Evolutionary conservation across 495 filamentous ascomycete species (phyloP).

Genomic region (Aspergillus steynii): DNA sequence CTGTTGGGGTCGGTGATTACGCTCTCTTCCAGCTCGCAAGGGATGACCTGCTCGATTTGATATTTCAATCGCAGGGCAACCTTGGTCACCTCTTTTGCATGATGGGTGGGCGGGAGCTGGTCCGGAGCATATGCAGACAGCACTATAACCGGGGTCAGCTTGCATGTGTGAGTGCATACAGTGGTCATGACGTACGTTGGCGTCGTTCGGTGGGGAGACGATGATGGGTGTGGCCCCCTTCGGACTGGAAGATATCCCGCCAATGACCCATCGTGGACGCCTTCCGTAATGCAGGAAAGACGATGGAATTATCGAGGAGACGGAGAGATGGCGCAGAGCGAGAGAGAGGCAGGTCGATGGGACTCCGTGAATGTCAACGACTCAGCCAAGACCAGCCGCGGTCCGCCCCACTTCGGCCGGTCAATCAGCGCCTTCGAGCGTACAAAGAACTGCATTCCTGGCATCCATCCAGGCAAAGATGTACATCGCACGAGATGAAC

Average conservation of each 20-base stretch:
- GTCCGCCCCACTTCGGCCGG: too few species aligned
- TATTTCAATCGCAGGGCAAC: slow-evolving; percentile 86
- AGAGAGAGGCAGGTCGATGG: background rate
- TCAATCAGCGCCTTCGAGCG: background rate
- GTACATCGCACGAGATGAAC: background rate
- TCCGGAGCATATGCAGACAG: slow-evolving; percentile 39
- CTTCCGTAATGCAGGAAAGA: background rate
- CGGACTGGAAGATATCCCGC: slow-evolving; percentile 33
- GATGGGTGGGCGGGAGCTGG: slow-evolving; percentile 46
- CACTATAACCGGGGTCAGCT: slow-evolving; percentile 33
- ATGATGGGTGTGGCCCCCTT: slow-evolving; percentile 23
- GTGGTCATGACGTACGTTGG: slow-evolving; percentile 41
- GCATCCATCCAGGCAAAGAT: too few species aligned
- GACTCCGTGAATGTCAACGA: background rate
- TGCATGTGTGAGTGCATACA: background rate
- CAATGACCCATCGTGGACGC: slow-evolving; percentile 36
- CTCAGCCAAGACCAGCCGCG: background rate
- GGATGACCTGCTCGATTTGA: slow-evolving; percentile 84
- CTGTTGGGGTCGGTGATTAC: slow-evolving; percentile 77
- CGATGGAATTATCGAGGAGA: background rate
- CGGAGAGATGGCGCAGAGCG: background rate
- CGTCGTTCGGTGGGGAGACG: slow-evolving; percentile 34
- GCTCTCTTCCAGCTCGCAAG: slow-evolving; percentile 77
- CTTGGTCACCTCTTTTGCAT: slow-evolving; percentile 74
- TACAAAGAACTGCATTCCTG: background rate